phyloP scores from a whole-genome alignment of 805 yeast genomes.

The Barnettozyma siamensis region DNA sequence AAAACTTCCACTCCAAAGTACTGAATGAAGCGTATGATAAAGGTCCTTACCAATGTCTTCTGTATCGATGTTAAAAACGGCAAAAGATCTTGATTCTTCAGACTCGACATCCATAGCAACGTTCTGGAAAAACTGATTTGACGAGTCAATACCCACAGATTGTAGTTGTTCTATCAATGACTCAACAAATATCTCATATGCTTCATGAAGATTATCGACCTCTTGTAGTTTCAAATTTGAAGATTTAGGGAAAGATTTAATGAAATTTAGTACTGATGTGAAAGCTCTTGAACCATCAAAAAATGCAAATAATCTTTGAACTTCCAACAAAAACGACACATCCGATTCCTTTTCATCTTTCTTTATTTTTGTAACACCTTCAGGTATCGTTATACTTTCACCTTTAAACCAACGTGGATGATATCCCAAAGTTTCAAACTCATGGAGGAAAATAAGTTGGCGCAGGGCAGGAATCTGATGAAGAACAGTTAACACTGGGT shows the following conservation, averaged over 20 bases:
- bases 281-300: constrained; percentile 32
- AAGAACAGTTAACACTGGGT: constrained; percentile 36
- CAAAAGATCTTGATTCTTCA: constrained; percentile 12
- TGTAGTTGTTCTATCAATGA: constrained; percentile 9
- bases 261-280: constrained; percentile 31
- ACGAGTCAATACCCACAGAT: constrained; percentile 2
- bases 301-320: constrained; percentile 35
- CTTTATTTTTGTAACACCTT: constrained; percentile 2
- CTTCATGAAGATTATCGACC: constrained; percentile 16
- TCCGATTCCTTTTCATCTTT: constrained; percentile 24
- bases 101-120: constrained; percentile 1
- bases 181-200: constrained; percentile 17
- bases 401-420: constrained; percentile 37
- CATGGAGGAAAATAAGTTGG: constrained; percentile 26
- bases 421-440: constrained; percentile 31
- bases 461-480: constrained; percentile 33
- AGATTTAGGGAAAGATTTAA: constrained; percentile 26
- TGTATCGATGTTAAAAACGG: constrained; percentile 30
- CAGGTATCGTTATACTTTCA: constrained; percentile 9
- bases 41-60: constrained; percentile 26
- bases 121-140: constrained; percentile 8
- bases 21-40: constrained; percentile 29
- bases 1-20: constrained; percentile 28
- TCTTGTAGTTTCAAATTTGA: constrained; percentile 9
- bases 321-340: constrained; percentile 29